A percentile compares a stretch with the other conserved stretches of the same genome.
These are phyloP conservation scores for Ceratobasidium sp. DNA, from an alignment of 1,284 basidiomycete genomes.

Conservation along the genomic window DNA sequence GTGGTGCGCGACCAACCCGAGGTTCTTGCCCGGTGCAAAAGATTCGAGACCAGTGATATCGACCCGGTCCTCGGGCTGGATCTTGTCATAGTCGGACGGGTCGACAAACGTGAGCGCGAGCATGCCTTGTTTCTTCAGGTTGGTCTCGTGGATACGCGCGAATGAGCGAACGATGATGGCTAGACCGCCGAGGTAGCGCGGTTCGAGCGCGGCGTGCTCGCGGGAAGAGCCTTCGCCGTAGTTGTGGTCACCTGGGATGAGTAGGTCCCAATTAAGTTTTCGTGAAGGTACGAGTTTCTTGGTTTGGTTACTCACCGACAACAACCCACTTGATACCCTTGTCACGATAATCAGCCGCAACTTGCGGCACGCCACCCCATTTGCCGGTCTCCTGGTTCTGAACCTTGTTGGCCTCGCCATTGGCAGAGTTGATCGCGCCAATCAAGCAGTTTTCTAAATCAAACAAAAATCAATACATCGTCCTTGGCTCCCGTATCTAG, in stretches of 20 bases:
- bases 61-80: slow-evolving; percentile 85
- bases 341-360: slow-evolving; percentile 90
- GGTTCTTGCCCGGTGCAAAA: slow-evolving; percentile 89
- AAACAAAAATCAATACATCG: neutral
- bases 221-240: slow-evolving; percentile 99
- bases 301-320: slow-evolving; percentile 64
- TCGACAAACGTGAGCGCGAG: slow-evolving; percentile 91
- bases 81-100: slow-evolving; percentile 91
- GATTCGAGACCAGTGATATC: slow-evolving; percentile 85
- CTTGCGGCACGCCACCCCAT: slow-evolving; percentile 87
- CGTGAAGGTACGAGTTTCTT: too few relatives aligned
- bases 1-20: slow-evolving; percentile 85
- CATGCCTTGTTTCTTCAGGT: slow-evolving; percentile 98
- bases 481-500: neutral
- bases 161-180: slow-evolving; percentile 96
- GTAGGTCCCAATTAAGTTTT: too few relatives aligned
- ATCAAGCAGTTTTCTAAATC: slow-evolving; percentile 96
- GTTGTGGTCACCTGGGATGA: slow-evolving; percentile 92
- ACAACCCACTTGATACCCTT: slow-evolving; percentile 95
- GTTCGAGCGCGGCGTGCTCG: slow-evolving; percentile 98
- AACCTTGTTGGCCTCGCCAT: slow-evolving; percentile 95
- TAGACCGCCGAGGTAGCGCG: slow-evolving; percentile 94
- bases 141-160: slow-evolving; percentile 98
- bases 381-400: slow-evolving; percentile 92
- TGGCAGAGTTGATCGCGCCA: slow-evolving; percentile 95